Evolutionary conservation across 768 basidiomycete species (phyloP).

Genomic region (Pleurotus pulmonarius): DNA sequence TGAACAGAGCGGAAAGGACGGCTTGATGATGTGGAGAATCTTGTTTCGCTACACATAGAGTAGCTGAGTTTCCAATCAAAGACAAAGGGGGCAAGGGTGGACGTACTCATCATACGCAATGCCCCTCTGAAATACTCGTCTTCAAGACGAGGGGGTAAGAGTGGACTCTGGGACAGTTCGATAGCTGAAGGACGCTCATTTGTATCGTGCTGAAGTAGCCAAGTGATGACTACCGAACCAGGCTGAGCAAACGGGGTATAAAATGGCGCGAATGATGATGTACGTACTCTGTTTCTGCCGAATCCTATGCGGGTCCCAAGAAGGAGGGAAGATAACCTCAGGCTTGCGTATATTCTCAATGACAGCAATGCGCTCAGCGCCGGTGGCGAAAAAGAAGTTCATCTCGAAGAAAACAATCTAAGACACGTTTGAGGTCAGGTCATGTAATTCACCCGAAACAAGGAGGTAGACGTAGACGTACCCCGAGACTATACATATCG

Average conservation of each 20-base stretch:
- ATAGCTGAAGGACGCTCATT: slow-evolving; percentile 72
- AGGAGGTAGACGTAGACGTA: slow-evolving; percentile 31
- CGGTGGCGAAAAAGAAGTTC: slow-evolving; percentile 82
- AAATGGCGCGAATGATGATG: not conserved
- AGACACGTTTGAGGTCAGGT: not conserved
- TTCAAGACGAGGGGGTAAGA: slow-evolving; percentile 75
- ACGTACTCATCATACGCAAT: slow-evolving; percentile 67
- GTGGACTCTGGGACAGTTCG: slow-evolving; percentile 76
- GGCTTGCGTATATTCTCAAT: slow-evolving; percentile 76
- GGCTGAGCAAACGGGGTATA: not conserved
- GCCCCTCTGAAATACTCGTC: slow-evolving; percentile 86
- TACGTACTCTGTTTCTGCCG: slow-evolving; percentile 69
- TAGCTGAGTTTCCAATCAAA: slow-evolving; percentile 17
- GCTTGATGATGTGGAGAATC: slow-evolving; percentile 80
- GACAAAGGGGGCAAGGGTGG: not conserved
- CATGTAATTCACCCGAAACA: not conserved
- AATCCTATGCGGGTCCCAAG: slow-evolving; percentile 61
- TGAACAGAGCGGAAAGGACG: slow-evolving; percentile 76
- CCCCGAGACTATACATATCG: slow-evolving; percentile 93
- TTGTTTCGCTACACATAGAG: slow-evolving; percentile 46
- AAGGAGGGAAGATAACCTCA: slow-evolving; percentile 68
- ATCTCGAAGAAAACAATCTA: slow-evolving; percentile 98
- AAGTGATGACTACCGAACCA: slow-evolving; percentile 60
- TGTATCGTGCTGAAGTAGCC: slow-evolving; percentile 81
- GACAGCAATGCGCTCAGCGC: slow-evolving; percentile 79